Base-by-base conservation (phyloP, 2,329 filamentous ascomycete genomes). In the Harringtonia lauricola region DNA sequence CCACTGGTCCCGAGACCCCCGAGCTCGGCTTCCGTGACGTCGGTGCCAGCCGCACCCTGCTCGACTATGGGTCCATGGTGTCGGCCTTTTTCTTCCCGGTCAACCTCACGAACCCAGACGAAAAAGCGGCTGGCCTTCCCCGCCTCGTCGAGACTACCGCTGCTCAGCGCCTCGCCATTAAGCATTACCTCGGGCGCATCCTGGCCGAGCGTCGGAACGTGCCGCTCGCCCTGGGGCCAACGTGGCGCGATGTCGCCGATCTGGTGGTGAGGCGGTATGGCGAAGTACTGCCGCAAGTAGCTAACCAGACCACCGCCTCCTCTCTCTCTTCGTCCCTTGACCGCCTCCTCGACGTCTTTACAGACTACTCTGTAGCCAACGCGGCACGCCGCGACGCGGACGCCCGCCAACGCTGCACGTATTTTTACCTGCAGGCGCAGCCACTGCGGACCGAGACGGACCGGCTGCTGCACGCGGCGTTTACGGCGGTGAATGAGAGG, bases 31-130 rank as follows among this genome's bases (percentile, higher is more conserved):
- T 26, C 24, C 24, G 24, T 10, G 38, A 24, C 29, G 8, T 41
- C 12, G 31, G 39, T 17, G 18, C 28, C 21, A 8, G 18, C 28
- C 39, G 39, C 30, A 41, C 39, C 9, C 21, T 35, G 14, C 15
- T 41, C 21, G 39, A 41, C 22, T 41, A 34, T 17, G 17, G 19
- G 14, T 35, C 39, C 19, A 41, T 41, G 39, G 30, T 41, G 13
- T 41, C 39, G 21, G 39, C 39, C 17, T 26, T 39, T 15, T 45
- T 45, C 30, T 38, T 41, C 17, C 38, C 38, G 6, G 35, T 45
- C 39, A 42, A 45, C 22, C 39, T 45, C 29, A 39, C 43, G 10
- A 45, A 42, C 39, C 43, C 43, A 2, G 43, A 45, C 19, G 3
- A 1, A 10, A 14, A 13, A 4, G 17, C n/a, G 21, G 30, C 19